Evolutionary conservation across 441 rosid genomes (phyloP).

Genomic region (Breynia disticha): DNA sequence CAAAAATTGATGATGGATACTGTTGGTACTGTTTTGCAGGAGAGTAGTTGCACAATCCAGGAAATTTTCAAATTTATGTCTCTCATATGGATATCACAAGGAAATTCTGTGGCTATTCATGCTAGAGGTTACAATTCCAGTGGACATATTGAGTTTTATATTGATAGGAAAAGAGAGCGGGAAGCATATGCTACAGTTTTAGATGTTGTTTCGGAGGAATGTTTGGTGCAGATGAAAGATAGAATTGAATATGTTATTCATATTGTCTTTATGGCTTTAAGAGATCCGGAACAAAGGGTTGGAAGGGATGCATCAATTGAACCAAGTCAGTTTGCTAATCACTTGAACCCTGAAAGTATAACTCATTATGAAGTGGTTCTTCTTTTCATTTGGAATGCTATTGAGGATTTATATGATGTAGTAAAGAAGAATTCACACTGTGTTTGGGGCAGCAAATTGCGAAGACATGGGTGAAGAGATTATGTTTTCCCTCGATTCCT

Average conservation of each 20-base stretch:
- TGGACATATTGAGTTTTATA: too few relatives aligned
- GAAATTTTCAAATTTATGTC: too few relatives aligned
- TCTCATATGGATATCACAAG: too few relatives aligned
- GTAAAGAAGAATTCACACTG: slow-evolving; percentile 99
- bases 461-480: slow-evolving; percentile 99
- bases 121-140: too few relatives aligned
- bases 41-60: too few relatives aligned
- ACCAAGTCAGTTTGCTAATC: slow-evolving; percentile 91
- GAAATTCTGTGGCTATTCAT: too few relatives aligned
- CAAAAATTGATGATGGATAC: too few relatives aligned
- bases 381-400: slow-evolving; percentile 84
- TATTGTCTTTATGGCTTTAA: slow-evolving; percentile 68
- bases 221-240: slow-evolving; percentile 72
- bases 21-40: too few relatives aligned
- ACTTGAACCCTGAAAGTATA: slow-evolving; percentile 94
- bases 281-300: slow-evolving; percentile 94
- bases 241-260: slow-evolving; percentile 77
- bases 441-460: slow-evolving; percentile 96
- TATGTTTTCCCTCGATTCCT: slow-evolving; percentile 78
- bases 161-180: too few relatives aligned
- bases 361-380: slow-evolving; percentile 78
- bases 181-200: slow-evolving; percentile 96
- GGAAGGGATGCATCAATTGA: slow-evolving; percentile 99
- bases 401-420: slow-evolving; percentile 92
- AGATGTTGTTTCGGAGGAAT: slow-evolving; percentile 94